Evolutionary conservation across 176 grass and related monocot genomes (phyloP).

Genomic region (Oryza nivara): DNA sequence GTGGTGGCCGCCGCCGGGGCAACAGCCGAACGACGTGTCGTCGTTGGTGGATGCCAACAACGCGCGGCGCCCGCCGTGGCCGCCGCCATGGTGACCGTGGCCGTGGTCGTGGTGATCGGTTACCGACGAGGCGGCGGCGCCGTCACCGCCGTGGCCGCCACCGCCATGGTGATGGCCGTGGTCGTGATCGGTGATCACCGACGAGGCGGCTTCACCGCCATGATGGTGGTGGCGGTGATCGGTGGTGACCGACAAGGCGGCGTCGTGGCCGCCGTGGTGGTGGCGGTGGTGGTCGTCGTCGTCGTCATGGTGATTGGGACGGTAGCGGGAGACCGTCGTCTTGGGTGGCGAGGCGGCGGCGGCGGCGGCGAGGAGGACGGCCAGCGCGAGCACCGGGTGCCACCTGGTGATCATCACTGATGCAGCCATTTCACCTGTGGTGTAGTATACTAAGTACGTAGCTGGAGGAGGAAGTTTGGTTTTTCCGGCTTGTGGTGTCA

Average conservation of each 20-base stretch:
- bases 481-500: too few species aligned
- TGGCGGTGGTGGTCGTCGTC: background rate
- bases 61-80: background rate
- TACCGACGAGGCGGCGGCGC: background rate
- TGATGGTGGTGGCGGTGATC: background rate
- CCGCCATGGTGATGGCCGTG: background rate
- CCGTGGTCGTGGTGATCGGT: background rate
- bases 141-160: background rate
- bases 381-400: background rate
- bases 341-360: too few species aligned
- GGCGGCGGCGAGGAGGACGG: background rate
- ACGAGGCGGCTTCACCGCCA: background rate
- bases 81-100: background rate
- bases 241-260: too few species aligned
- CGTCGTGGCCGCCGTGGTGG: background rate
- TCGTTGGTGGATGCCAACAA: background rate
- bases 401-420: background rate
- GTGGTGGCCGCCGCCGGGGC: background rate
- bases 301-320: background rate
- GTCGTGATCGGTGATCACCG: too few species aligned
- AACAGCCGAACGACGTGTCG: background rate
- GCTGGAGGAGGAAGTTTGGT: too few species aligned
- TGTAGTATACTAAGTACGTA: too few species aligned
- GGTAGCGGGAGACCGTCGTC: too few species aligned
- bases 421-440: background rate